Conservation (phyloP, 2,329 filamentous ascomycete genomes). For the Xylariaceae sp. region DNA sequence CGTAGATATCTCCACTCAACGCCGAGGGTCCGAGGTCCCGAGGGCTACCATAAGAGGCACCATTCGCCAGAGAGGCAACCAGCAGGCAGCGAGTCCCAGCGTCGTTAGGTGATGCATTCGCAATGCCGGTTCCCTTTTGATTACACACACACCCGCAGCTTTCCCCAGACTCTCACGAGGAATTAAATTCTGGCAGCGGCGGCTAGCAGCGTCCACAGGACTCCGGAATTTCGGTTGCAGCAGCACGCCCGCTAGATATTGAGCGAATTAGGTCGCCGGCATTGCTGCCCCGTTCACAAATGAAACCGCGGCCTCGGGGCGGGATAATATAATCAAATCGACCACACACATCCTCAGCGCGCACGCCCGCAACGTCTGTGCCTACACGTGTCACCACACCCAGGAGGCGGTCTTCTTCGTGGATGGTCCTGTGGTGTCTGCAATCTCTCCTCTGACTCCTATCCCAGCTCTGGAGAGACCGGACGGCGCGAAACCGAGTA, state of each 20-base stretch:
- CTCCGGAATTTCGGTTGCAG: constrained; percentile 13
- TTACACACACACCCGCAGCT: constrained; percentile 11
- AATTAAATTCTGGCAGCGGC: background rate
- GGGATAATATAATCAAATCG: constrained; percentile 3
- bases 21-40: background rate
- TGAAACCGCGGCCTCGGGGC: constrained; percentile 8
- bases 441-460: background rate
- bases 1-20: constrained; percentile 1
- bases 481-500: constrained; percentile 11
- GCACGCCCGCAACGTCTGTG: background rate
- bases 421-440: constrained; percentile 5
- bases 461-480: constrained; percentile 7
- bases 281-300: constrained; percentile 14
- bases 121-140: constrained; percentile 14
- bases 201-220: background rate
- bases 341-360: constrained; percentile 1
- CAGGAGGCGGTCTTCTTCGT: constrained; percentile 1
- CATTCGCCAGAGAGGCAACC: constrained; percentile 2
- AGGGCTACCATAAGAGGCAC: constrained; percentile 3
- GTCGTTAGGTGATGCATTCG: constrained; percentile 12
- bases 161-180: background rate
- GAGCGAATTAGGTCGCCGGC: constrained; percentile 8
- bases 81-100: constrained; percentile 2
- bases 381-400: background rate
- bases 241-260: constrained; percentile 12